A percentile compares a stretch with the other conserved stretches of the same genome.
phyloP scores from a whole-genome alignment of 1,284 basidiomycete species.

The Clitocybe nebularis region DNA sequence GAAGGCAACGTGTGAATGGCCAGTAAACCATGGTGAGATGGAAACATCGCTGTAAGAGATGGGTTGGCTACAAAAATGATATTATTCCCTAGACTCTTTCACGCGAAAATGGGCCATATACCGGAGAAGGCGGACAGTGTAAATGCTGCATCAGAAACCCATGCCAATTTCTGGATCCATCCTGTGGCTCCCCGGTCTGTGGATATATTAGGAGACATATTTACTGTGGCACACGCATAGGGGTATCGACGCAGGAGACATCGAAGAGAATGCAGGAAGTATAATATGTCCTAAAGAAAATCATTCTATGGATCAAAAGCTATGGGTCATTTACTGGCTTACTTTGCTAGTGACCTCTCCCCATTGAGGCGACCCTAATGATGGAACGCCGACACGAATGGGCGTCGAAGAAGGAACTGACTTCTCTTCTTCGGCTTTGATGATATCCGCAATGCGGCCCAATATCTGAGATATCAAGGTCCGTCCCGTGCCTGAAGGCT shows the following conservation, averaged over 20 bases:
- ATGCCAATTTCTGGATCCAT: slow-evolving; percentile 76
- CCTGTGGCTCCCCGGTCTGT: slow-evolving; percentile 56
- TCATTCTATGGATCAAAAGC: too few species aligned
- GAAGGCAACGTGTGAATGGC: slow-evolving; percentile 72
- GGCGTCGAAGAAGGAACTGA: slow-evolving; percentile 25
- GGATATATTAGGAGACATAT: slow-evolving; percentile 60
- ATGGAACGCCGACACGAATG: slow-evolving; percentile 64
- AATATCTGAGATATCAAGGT: slow-evolving; percentile 15
- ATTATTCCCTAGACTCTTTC: background rate
- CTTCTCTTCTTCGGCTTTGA: too few species aligned
- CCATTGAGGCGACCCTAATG: slow-evolving; percentile 72
- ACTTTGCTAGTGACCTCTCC: slow-evolving; percentile 60
- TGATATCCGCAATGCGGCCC: slow-evolving; percentile 12
- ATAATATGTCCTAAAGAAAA: slow-evolving; percentile 55
- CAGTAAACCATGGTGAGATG: slow-evolving; percentile 81
- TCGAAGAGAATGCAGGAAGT: slow-evolving; percentile 68
- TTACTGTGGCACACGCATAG: slow-evolving; percentile 62
- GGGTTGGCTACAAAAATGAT: slow-evolving; percentile 52
- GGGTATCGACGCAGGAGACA: slow-evolving; percentile 55
- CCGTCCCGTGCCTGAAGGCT: slow-evolving; percentile 5
- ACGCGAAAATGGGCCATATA: slow-evolving; percentile 31
- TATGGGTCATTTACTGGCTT: too few species aligned
- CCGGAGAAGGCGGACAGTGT: slow-evolving; percentile 79
- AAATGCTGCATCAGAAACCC: slow-evolving; percentile 74
- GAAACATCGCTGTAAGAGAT: slow-evolving; percentile 63